Evolutionary conservation across 805 yeast genomes (phyloP), one percentile per base, ranked within the genome.

Genomic region (Brettanomyces custersianus): DNA sequence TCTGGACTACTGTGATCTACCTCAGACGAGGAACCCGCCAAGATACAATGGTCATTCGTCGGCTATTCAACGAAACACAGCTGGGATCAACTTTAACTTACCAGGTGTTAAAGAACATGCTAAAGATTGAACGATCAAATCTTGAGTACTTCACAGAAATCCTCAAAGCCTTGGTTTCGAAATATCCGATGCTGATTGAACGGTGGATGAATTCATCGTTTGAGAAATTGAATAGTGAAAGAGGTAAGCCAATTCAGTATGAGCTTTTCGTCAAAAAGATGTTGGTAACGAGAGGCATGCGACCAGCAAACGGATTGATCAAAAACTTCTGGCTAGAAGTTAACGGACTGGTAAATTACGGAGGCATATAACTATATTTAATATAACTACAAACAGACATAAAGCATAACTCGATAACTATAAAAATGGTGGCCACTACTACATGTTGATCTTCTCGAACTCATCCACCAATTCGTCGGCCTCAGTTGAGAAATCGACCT

Each of bases 281-380:
- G 21, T 48, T 74, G 54, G 40, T 77, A 2, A 78, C 86, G 1
- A 67, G 86, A 47, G 88, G 88, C 2, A 72, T 72, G 28, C 61
- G 85, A 44, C 68, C 68, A 27, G 77, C 80, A 2, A 68, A 73
- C 34, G 65, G 60, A 20, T 63, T 76, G 1, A 59, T 81, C 10
- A 70, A 75, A 38, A 72, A 68, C 35, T 76, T 79, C 55, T 81
- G 88, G 88, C 55, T 79, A 17, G 65, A 68, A 20, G 62, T 66
- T 18, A 80, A 78, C 42, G 79, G 80, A 1, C 52, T 75, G 35
- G 55, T 66, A 4, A 72, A 72, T 37, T 72, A 59, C 31, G 31
- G 12, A 12, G 31, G 18, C n/a, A 10, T 11, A 13, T 26, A 26
- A 8, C 8, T 13, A 11, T 26, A 11, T 10, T 8, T 13, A 11